Base-by-base conservation (phyloP, 83 land plant species). In the Thuja plicata region DNA sequence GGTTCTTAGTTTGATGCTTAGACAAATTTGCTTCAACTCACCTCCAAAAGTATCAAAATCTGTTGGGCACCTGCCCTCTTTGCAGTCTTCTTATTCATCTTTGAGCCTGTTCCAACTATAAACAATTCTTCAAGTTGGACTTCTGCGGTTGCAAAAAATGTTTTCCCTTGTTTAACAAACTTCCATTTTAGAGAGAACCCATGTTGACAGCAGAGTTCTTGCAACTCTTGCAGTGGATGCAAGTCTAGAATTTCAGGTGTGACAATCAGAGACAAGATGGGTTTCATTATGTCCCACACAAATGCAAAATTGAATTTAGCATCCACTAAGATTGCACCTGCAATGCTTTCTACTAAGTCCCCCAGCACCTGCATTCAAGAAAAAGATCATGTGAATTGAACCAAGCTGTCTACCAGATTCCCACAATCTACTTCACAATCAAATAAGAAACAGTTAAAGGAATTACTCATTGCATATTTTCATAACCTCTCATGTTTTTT, bases 261-360 rank as follows among this genome's bases (percentile, higher is more conserved):
- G 43, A 96, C 97, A 87, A 98, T 89, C 10, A 99, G 99, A 66
- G 97, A 95, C 30, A 98, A 91, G 15, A 97, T 78, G 35, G 95
- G 96, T 87, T 92, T 82, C 93, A 94, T 92, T 15, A 97, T 93
- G 71, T 87, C 90, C 99, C 99, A 98, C 16, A 96, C 95, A 88
- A 88, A 88, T 16, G 94, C 95, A 43, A 98, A 81, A 87, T 96
- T 90, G 83, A 98, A 93, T 43, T 90, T 80, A 6, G 93, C 92
- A 85, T 98, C 99, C 71, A 98, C 94, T 52, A 96, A 77, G 27
- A 97, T 91, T 46, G 99, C 99, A 12, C 97, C 99, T 8, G 94
- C 98, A 88, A 98, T 97, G 92, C 99, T 98, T 89, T 98, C 99
- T 30, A 98, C 89, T 81, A 98, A 60, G 85, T 98, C 99, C 57